Evolutionary conservation across 768 basidiomycete genomes (phyloP).

Genomic region (Russula abietina): DNA sequence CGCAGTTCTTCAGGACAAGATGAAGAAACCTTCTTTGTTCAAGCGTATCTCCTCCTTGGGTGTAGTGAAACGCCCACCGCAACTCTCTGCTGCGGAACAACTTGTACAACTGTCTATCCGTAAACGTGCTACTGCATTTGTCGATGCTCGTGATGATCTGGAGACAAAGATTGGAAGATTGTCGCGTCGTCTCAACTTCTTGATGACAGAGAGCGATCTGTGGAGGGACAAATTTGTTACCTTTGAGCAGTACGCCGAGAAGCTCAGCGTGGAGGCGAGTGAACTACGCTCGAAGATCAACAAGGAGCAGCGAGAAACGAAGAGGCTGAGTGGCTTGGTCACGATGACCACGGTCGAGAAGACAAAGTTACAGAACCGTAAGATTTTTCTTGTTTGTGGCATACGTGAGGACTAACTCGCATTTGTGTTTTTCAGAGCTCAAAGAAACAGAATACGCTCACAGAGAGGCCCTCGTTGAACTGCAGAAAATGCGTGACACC

Average conservation of each 20-base stretch:
- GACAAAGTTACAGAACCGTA: slow-evolving; percentile 69
- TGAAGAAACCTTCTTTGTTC: slow-evolving; percentile 83
- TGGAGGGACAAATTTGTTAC: slow-evolving; percentile 94
- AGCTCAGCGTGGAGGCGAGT: slow-evolving; percentile 77
- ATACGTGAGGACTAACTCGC: not conserved
- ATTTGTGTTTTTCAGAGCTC: slow-evolving; percentile 48
- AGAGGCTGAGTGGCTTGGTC: slow-evolving; percentile 72
- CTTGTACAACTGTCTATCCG: slow-evolving; percentile 83
- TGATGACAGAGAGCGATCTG: slow-evolving; percentile 85
- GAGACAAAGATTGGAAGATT: slow-evolving; percentile 91
- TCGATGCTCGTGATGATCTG: slow-evolving; percentile 88
- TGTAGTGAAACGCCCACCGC: slow-evolving; percentile 59
- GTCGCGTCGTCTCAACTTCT: slow-evolving; percentile 78
- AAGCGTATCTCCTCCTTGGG: slow-evolving; percentile 80
- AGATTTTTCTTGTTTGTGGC: slow-evolving; percentile 31
- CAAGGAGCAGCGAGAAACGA: slow-evolving; percentile 86
- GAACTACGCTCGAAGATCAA: slow-evolving; percentile 84
- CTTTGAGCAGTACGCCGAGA: slow-evolving; percentile 91
- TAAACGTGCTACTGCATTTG: slow-evolving; percentile 89
- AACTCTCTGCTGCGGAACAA: slow-evolving; percentile 66
- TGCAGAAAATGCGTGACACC: slow-evolving; percentile 73
- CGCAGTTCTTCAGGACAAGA: slow-evolving; percentile 80
- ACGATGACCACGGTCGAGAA: slow-evolving; percentile 75
- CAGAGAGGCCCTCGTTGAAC: slow-evolving; percentile 70
- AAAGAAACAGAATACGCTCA: slow-evolving; percentile 78